A percentile compares a stretch with the other conserved stretches of the same genome.
These are phyloP conservation scores for Gracilaria domingensis DNA, from an alignment of 23 red algal species.

Conservation along the genomic window DNA sequence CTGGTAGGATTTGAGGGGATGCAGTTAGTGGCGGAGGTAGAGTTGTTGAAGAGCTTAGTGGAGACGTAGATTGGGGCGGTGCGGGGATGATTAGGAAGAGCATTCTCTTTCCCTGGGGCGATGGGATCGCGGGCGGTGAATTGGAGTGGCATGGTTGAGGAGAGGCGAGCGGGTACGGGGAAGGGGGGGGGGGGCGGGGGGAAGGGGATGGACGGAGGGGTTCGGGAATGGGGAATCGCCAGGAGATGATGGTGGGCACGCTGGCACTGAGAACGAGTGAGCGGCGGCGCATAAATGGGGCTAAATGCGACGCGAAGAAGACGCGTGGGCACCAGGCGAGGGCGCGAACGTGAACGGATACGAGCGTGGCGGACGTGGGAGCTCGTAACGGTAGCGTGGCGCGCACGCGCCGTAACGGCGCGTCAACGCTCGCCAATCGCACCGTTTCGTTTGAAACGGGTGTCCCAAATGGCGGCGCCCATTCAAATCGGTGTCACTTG, in stretches of 20 bases:
- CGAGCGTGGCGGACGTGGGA: constrained; percentile 14
- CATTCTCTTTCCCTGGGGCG: constrained; percentile 38
- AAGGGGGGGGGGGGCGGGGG: no score
- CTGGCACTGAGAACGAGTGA: neutral
- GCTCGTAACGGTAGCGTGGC: constrained; percentile 22
- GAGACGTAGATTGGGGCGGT: constrained; percentile 28
- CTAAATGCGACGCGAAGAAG: constrained; percentile 1
- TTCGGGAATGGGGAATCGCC: constrained; percentile 20
- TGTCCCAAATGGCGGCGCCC: constrained; percentile 23
- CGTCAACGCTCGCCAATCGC: constrained; percentile 30
- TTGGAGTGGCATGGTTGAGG: constrained; percentile 2
- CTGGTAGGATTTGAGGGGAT: constrained; percentile 1
- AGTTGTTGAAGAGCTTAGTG: constrained; percentile 36
- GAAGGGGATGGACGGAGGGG: neutral
- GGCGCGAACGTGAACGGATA: constrained; percentile 32
- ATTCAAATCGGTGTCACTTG: constrained; percentile 36
- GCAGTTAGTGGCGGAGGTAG: neutral
- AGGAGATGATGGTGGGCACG: neutral
- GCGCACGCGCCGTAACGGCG: constrained; percentile 33
- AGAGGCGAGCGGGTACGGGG: neutral
- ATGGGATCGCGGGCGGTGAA: constrained; percentile 6
- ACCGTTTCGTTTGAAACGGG: constrained; percentile 34
- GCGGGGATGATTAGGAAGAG: constrained; percentile 11
- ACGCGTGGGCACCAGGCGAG: constrained; percentile 3
- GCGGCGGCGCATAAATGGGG: constrained; percentile 31